Base-by-base conservation (phyloP, 176 grass and related monocot genomes). In the Bolboschoenus planiculmis region DNA sequence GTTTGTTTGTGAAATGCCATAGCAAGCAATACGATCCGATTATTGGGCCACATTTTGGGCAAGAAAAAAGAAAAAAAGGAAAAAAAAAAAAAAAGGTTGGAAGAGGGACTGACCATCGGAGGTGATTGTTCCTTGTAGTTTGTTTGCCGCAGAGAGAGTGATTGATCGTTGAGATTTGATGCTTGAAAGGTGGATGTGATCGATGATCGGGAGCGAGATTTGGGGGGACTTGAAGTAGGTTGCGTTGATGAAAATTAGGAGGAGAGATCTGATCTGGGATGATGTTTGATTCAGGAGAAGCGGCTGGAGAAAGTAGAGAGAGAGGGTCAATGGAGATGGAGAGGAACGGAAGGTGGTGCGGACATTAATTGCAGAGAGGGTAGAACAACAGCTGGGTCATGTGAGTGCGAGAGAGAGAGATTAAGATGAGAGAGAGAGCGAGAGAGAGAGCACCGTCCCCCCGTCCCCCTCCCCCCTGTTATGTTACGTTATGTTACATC, bases 321-420 rank as follows among this genome's bases (percentile, higher is more conserved):
- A 46, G 10, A 13, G 72, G 26, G 72, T 75, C 71, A 75, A 75
- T 75, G 72, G 71, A 76, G 64, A 70, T 40, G 7, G 65, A n/a
- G 42, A 76, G 43, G 27, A 53, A 50, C 72, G 46, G 72, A 31
- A 51, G 72, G 18, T 76, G 44, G 44, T 77, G 46, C 40, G 13
- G 24, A 7, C 40, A 76, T 76, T 76, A 76, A 76, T 70, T 70
- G 42, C 21, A 18, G 66, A 13, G 20, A 42, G 42, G 66, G 66
- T 43, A 71, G n/a, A n/a, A n/a, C 66, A 43, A 15, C 40, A 29
- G 16, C 23, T 46, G 46, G 0, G 47, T 5, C 11, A 0, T 47
- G 37, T 73, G 68, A 3, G 3, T 42, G 18, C 33, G 66, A 21
- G 31, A 36, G 36, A 23, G 3, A 40, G 24, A 71, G 21, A 55